Conservation (phyloP, 1,284 basidiomycete species). For the Quambalaria eucalypti region DNA sequence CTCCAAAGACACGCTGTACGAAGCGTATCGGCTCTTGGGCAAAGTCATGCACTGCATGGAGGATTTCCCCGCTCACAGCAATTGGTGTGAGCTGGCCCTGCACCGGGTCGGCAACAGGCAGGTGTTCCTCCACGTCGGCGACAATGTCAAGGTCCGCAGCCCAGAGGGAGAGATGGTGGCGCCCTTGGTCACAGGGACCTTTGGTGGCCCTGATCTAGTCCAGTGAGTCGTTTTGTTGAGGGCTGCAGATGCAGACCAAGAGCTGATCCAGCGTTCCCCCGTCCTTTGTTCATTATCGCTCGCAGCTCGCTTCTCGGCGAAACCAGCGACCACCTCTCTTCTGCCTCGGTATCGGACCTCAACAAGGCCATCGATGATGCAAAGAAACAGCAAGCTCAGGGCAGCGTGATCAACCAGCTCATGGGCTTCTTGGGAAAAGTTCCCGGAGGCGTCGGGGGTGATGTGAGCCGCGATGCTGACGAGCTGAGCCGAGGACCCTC, state of each 20-base stretch:
- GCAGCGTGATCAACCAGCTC: constrained; percentile 41
- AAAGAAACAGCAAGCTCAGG: constrained; percentile 11
- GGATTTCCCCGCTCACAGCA: constrained; percentile 74
- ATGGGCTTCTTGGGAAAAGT: constrained; percentile 54
- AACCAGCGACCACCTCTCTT: constrained; percentile 53
- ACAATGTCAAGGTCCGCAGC: constrained; percentile 64
- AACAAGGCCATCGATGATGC: constrained; percentile 65
- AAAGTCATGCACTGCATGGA: constrained; percentile 64
- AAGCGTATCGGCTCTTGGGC: constrained; percentile 49
- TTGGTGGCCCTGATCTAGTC: constrained; percentile 77
- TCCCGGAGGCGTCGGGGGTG: constrained; percentile 12
- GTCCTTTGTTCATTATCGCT: constrained; percentile 17
- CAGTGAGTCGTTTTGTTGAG: no score
- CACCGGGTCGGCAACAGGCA: constrained; percentile 64
- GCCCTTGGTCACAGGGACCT: constrained; percentile 79
- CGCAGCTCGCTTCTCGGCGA: constrained; percentile 53
- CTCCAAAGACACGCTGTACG: constrained; percentile 61
- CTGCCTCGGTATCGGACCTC: constrained; percentile 80
- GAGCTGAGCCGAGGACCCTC: constrained; percentile 27
- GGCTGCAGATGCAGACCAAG: no score
- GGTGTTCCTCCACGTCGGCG: constrained; percentile 83
- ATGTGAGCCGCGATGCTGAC: constrained; percentile 30
- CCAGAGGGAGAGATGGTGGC: constrained; percentile 68
- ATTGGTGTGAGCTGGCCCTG: constrained; percentile 53
- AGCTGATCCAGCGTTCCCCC: no score